Evolutionary conservation across 1,284 basidiomycete species (phyloP), one percentile per base, ranked within the genome.

Genomic region (Boletellus deceptivus): DNA sequence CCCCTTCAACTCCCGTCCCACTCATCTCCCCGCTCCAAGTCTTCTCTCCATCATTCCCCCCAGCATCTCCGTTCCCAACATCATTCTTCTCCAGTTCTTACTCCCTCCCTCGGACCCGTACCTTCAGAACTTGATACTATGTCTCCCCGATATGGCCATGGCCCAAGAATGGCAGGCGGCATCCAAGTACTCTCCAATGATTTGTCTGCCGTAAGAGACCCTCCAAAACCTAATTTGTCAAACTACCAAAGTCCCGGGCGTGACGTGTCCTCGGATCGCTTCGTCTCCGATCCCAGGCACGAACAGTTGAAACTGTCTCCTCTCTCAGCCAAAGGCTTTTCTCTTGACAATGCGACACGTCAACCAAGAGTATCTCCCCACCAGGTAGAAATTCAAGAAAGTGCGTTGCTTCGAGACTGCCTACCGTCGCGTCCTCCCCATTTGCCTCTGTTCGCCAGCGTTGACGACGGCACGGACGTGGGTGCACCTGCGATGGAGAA

Each of bases 121-220:
- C 16, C 44, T 18, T 13, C 41, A 24, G 62, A 60, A 13, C 2
- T 46, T 14, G 43, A 46, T 16, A 2, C 35, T 46, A 53, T 63
- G 57, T 53, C 60, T 29, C 64, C 64, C 0, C 52, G 55, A 8
- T 58, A 58, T 43, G 42, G 50, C 16, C 31, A 50, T 33, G 60
- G 62, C 25, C 62, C 58, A 39, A 64, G 49, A 48, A 65, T 59
- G 62, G 62, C 62, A 6, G 61, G 64, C 1, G 64, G 62, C n/a
- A 54, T 65, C 38, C 34, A 61, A 27, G 45, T 67, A 3, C 53
- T 63, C 25, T 54, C 58, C 34, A 49, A n/a, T 6, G 58, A 66
- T 34, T 18, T 50, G 1, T 16, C 57, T 35, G 6, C 54, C 38
- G 16, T 34, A 25, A 56, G 40, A 33, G 46, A 52, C 31, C 6